These are phyloP conservation scores for Ochetophila trinervis DNA, from an alignment of 306 rosid genomes.

Conservation along the genomic window DNA sequence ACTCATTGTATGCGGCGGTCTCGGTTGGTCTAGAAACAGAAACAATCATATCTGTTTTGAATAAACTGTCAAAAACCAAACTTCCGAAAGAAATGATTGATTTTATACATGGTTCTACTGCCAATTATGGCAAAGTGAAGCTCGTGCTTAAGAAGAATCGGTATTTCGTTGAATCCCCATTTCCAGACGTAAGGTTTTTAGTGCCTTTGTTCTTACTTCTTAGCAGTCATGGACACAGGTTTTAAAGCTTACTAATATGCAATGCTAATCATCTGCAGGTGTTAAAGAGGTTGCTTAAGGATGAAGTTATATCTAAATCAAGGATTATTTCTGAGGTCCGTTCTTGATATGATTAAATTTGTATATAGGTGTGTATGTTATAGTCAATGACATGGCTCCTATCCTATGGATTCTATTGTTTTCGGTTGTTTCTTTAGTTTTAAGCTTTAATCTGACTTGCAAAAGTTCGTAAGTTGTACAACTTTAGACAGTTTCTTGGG, in stretches of 20 bases:
- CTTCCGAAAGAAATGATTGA: slow-evolving; percentile 94
- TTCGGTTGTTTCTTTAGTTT: background rate
- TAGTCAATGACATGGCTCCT: slow-evolving; percentile 2
- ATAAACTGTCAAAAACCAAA: slow-evolving; percentile 85
- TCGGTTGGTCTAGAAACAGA: slow-evolving; percentile 93
- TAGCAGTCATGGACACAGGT: slow-evolving; percentile 3
- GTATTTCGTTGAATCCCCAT: slow-evolving; percentile 86
- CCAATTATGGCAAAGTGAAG: slow-evolving; percentile 96
- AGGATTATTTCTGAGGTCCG: slow-evolving; percentile 79
- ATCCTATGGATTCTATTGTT: background rate
- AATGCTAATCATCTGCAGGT: slow-evolving; percentile 51
- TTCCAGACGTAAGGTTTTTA: slow-evolving; percentile 59
- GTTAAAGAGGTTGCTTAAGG: slow-evolving; percentile 82
- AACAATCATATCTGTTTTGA: slow-evolving; percentile 70
- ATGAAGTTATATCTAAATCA: slow-evolving; percentile 62
- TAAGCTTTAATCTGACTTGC: slow-evolving; percentile 5
- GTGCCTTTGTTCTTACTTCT: slow-evolving; percentile 9
- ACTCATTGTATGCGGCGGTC: slow-evolving; percentile 89
- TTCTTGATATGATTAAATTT: background rate
- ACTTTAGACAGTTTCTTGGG: background rate
- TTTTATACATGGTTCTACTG: slow-evolving; percentile 78
- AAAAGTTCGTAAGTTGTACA: background rate
- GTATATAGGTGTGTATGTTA: background rate
- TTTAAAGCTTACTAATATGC: slow-evolving; percentile 9
- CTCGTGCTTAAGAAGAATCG: slow-evolving; percentile 92